Conservation (phyloP, 139 green algal species). For the Monoraphidium neglectum region DNA sequence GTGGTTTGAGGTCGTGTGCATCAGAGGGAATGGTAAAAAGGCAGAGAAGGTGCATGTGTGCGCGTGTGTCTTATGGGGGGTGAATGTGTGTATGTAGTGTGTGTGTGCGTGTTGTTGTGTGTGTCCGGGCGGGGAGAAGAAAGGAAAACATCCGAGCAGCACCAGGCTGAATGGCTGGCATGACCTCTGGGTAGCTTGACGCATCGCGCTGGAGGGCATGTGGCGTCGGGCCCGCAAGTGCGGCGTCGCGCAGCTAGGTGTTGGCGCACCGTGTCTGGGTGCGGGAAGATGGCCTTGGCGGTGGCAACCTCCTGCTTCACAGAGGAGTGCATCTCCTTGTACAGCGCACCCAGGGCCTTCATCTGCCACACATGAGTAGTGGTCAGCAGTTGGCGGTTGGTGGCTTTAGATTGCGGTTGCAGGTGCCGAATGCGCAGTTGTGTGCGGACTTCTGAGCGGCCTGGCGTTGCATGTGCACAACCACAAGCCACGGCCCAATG, state of each 20-base stretch:
- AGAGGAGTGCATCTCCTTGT: slow-evolving; percentile 39
- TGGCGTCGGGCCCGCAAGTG: neutral
- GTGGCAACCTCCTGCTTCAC: slow-evolving; percentile 57
- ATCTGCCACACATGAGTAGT: too few relatives aligned
- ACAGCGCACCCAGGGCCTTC: slow-evolving; percentile 25
- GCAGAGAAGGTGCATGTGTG: neutral
- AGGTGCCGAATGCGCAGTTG: too few relatives aligned
- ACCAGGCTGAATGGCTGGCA: too few relatives aligned
- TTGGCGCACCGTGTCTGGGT: neutral
- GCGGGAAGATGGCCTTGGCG: slow-evolving; percentile 35
- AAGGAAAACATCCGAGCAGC: too few relatives aligned
- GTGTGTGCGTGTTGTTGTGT: neutral
- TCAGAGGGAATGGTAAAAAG: neutral
- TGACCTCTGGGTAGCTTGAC: too few relatives aligned
- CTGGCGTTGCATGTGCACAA: too few relatives aligned
- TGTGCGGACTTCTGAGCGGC: too few relatives aligned
- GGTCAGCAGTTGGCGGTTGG: too few relatives aligned
- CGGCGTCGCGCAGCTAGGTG: neutral
- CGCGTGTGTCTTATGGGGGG: neutral
- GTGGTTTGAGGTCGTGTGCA: neutral
- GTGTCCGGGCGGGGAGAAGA: too few relatives aligned
- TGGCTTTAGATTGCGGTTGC: too few relatives aligned
- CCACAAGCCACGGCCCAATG: too few relatives aligned
- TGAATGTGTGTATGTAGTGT: neutral
- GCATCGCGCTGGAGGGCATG: too few relatives aligned